Percentiles rank a stretch among this genome's conserved stretches.
Conservation (phyloP, 768 basidiomycete genomes). For the Imleria badia region DNA sequence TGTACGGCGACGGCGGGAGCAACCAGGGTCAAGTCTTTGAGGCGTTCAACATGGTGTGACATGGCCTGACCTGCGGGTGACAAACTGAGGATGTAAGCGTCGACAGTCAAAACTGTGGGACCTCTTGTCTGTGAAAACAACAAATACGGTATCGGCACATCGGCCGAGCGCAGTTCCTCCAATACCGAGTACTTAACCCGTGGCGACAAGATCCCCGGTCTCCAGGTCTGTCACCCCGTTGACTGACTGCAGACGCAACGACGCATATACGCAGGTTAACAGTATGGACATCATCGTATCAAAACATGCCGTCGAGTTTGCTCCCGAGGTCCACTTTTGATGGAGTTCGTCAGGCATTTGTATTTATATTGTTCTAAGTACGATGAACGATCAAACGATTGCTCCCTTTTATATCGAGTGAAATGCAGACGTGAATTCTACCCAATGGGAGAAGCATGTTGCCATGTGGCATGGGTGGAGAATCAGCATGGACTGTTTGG, state of each 20-base stretch:
- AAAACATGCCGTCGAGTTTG: conserved; percentile 78
- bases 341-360: conserved; percentile 98
- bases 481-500: too few species aligned
- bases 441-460: too few species aligned
- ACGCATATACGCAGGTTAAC: conserved; percentile 59
- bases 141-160: conserved; percentile 99
- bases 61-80: background rate
- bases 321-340: conserved; percentile 89
- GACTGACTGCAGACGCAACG: background rate
- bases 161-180: conserved; percentile 87
- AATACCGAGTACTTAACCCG: conserved; percentile 97
- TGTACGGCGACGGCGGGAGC: conserved; percentile 97
- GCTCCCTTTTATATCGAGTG: background rate
- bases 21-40: conserved; percentile 99
- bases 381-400: background rate
- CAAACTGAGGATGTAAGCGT: conserved; percentile 5
- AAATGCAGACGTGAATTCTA: too few species aligned
- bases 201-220: conserved; percentile 95
- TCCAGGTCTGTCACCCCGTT: conserved; percentile 63
- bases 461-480: too few species aligned
- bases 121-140: conserved; percentile 98
- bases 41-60: conserved; percentile 92
- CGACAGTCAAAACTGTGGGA: conserved; percentile 90
- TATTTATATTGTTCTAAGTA: too few species aligned
- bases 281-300: conserved; percentile 98